phyloP scores from a whole-genome alignment of 2,329 filamentous ascomycete genomes.

The Delphinella strobiligena region DNA sequence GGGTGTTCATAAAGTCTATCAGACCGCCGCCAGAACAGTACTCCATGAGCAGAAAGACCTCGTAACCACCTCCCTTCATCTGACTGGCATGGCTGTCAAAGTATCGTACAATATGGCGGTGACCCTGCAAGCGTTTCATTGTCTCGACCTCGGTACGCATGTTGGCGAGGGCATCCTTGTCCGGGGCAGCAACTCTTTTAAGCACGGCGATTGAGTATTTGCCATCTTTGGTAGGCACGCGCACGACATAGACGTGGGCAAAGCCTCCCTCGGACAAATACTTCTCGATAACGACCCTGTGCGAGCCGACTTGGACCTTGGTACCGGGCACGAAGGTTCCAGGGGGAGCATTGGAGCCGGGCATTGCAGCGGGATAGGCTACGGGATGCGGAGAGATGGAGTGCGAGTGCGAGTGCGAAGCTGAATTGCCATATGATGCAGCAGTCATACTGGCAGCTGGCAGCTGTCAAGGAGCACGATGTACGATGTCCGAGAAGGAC shows the following conservation, averaged over 20 bases:
- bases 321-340: constrained; percentile 89
- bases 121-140: constrained; percentile 98
- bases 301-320: constrained; percentile 89
- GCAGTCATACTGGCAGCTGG: constrained; percentile 5
- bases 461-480: too few species aligned
- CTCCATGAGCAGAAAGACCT: constrained; percentile 98
- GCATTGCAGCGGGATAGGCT: constrained; percentile 1
- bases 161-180: constrained; percentile 84
- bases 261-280: constrained; percentile 98
- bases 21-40: constrained; percentile 88
- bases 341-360: constrained; percentile 23
- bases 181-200: constrained; percentile 90
- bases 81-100: constrained; percentile 97
- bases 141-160: constrained; percentile 99
- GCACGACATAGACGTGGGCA: constrained; percentile 95
- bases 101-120: constrained; percentile 92
- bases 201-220: constrained; percentile 74
- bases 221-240: constrained; percentile 63
- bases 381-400: too few species aligned
- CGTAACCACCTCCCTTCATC: constrained; percentile 82
- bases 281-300: constrained; percentile 88
- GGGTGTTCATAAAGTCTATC: constrained; percentile 99
- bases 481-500: too few species aligned
- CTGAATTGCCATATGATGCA: constrained; percentile 4
- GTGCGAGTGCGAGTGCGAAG: too few species aligned